Percentiles rank a stretch among this genome's conserved stretches.
Conservation (phyloP, 345 rosid species). For the Cochlearia excelsa region DNA sequence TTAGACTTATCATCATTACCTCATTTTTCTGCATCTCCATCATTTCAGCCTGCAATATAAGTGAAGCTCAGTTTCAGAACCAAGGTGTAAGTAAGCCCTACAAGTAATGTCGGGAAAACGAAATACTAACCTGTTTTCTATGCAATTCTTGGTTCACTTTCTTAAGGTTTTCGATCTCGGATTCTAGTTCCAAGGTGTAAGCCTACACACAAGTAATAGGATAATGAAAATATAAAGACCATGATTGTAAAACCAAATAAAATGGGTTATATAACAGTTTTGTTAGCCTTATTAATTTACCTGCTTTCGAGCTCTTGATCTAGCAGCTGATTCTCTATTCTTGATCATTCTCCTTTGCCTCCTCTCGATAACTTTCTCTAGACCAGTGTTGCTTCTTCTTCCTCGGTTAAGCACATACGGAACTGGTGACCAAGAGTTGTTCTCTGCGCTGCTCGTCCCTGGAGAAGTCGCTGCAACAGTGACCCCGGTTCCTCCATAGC, state of each 20-base stretch:
- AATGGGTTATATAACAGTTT: neutral
- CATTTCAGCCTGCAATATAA: constrained; percentile 1
- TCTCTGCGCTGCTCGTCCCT: neutral
- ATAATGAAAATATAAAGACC: neutral
- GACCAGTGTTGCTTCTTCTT: neutral
- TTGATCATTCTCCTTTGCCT: neutral
- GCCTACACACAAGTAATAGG: neutral
- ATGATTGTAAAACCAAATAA: neutral
- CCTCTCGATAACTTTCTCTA: neutral
- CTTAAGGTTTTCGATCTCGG: neutral
- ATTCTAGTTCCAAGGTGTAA: neutral
- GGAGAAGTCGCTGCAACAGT: neutral
- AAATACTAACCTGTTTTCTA: neutral
- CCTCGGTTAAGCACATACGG: neutral
- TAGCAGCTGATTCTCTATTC: neutral
- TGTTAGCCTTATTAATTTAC: neutral
- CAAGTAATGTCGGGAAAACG: neutral
- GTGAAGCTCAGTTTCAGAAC: neutral
- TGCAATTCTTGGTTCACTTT: neutral
- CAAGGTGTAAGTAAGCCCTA: neutral
- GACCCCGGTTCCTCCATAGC: neutral
- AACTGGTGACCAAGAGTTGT: neutral
- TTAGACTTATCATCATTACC: neutral
- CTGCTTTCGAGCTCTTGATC: neutral
- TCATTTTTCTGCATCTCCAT: neutral